Percentiles rank a stretch among this genome's conserved stretches.
Conservation (phyloP, 2,329 filamentous ascomycete species). For the Cladophialophora carrionii region DNA sequence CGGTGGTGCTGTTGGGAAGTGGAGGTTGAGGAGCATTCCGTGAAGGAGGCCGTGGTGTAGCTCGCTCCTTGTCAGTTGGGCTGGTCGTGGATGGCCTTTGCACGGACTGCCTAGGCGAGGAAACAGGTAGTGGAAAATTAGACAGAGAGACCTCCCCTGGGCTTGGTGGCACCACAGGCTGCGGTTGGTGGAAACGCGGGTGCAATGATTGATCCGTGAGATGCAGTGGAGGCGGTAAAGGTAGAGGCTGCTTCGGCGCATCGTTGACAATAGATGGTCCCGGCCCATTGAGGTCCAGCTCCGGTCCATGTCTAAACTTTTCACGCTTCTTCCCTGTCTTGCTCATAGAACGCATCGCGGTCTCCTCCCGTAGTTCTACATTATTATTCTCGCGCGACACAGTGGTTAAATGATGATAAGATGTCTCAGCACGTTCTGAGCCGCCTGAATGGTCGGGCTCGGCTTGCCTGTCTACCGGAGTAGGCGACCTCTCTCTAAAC, state of each 20-base stretch:
- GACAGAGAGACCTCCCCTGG: conserved; percentile 34
- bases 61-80: neutral
- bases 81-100: conserved; percentile 1
- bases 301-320: conserved; percentile 15
- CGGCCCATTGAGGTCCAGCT: conserved; percentile 24
- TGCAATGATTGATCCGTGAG: conserved; percentile 18
- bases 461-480: conserved; percentile 17
- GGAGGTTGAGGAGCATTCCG: conserved; percentile 17
- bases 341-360: neutral
- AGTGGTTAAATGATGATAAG: conserved; percentile 28
- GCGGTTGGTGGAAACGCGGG: conserved; percentile 12
- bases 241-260: conserved; percentile 15
- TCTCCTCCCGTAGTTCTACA: neutral
- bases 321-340: neutral
- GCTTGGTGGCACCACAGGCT: conserved; percentile 26
- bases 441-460: conserved; percentile 16
- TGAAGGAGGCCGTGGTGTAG: neutral
- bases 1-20: conserved; percentile 14
- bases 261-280: conserved; percentile 29
- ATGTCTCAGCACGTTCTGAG: conserved; percentile 12
- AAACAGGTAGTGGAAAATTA: conserved; percentile 31
- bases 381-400: conserved; percentile 1
- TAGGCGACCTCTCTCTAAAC: conserved; percentile 22
- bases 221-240: conserved; percentile 22
- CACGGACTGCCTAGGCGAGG: conserved; percentile 25